phyloP scores from a whole-genome alignment of 2,329 filamentous ascomycete genomes.

The Macrophomina tecta region DNA sequence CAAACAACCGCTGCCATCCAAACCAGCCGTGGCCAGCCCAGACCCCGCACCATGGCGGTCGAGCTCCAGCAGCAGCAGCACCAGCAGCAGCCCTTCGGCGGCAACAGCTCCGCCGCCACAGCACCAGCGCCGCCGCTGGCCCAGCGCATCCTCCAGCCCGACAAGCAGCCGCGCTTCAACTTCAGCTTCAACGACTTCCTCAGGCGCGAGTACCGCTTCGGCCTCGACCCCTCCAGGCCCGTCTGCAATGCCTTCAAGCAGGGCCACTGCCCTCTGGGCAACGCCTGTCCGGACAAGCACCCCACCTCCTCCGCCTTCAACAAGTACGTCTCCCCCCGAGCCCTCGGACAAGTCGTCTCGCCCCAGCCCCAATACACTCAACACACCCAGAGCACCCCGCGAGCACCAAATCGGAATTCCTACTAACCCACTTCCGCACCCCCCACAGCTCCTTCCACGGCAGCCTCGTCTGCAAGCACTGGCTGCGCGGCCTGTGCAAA shows the following conservation, averaged over 20 bases:
- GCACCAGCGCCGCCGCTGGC: constrained; percentile 32
- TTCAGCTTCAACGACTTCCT: constrained; percentile 91
- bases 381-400: constrained; percentile 5
- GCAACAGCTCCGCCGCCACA: constrained; percentile 1
- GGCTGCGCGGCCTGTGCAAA: constrained; percentile 95
- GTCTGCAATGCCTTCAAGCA: constrained; percentile 85
- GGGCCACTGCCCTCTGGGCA: constrained; percentile 85
- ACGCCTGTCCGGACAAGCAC: constrained; percentile 86
- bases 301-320: constrained; percentile 67
- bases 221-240: constrained; percentile 71
- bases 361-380: constrained; percentile 32
- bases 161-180: constrained; percentile 56
- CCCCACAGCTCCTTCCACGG: constrained; percentile 31
- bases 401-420: not conserved
- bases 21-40: constrained; percentile 1
- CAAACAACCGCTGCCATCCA: not conserved
- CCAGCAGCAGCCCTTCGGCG: not conserved
- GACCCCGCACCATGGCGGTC: constrained; percentile 16
- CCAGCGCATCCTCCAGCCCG: constrained; percentile 39
- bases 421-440: constrained; percentile 28
- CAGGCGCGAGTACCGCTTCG: constrained; percentile 81
- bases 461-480: constrained; percentile 95
- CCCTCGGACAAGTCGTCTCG: not conserved
- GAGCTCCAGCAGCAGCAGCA: constrained; percentile 2
- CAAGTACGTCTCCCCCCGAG: constrained; percentile 55